Base-by-base conservation (phyloP, 2,329 filamentous ascomycete genomes). In the Paecilomyces niveus region DNA sequence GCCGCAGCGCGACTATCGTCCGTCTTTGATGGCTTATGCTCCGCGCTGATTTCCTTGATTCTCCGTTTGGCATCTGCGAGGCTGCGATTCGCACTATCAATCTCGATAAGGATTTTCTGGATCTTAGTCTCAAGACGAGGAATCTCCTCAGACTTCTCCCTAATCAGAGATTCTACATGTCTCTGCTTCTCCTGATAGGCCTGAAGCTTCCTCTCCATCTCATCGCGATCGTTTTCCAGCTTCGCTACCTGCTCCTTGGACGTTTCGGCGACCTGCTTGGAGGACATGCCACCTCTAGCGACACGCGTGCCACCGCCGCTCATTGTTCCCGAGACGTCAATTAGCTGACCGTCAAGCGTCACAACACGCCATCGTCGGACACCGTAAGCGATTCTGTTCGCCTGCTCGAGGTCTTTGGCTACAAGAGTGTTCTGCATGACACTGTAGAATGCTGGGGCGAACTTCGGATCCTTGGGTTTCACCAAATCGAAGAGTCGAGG, bases 281-380 rank as follows among this genome's bases (percentile, higher is more conserved):
- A 96, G 0, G 93, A 97, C 95, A 99, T 99, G 58, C 92, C 86
- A 0, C 95, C 95, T 70, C 88, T 91, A 67, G 93, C 92, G 58
- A 94, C 90, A 15, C 90, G 89, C 53, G 85, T 93, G 58, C 94
- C 94, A 81, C 94, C 94, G 80, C 94, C 94, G 59, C 90, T 96
- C 94, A 99, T 97, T 35, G 94, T 97, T 81, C 94, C 94, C 0
- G 93, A 97, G 72, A 95, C 95, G 77, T 99, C 94, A 65, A 99
- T 97, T 56, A 99, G 83, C 73, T 97, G 92, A 54, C 94, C 94
- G 61, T 92, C 91, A 1, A 99, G 83, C 0, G 94, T 99, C 49
- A 99, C 94, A 2, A 99, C 94, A 63, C 94, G 87, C 94, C 94
- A 99, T 73, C 94, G 82, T 78, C 87, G 90, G 53, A 90, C 90